Evolutionary conservation across 2,329 filamentous ascomycete species (phyloP).

Genomic region (Phialocephala sp.): DNA sequence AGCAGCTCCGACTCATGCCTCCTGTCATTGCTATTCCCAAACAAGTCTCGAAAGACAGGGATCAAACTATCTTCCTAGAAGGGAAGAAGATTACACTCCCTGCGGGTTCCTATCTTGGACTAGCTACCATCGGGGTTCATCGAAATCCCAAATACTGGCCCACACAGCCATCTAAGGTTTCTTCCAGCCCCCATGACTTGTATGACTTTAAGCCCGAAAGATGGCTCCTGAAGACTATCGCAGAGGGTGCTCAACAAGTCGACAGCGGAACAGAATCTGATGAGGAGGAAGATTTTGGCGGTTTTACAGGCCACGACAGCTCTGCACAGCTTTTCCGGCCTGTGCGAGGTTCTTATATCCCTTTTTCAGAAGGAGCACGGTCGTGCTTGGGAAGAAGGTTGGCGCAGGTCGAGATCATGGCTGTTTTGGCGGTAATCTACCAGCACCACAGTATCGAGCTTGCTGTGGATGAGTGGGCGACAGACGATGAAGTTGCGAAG

Average conservation of each 20-base stretch:
- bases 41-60: slow-evolving; percentile 52
- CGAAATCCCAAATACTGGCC: slow-evolving; percentile 77
- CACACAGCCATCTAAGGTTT: slow-evolving; percentile 47
- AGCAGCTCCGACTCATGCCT: slow-evolving; percentile 75
- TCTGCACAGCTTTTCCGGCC: slow-evolving; percentile 37
- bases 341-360: slow-evolving; percentile 41
- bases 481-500: slow-evolving; percentile 35
- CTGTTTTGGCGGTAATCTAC: slow-evolving; percentile 40
- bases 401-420: slow-evolving; percentile 45
- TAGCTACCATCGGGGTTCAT: slow-evolving; percentile 63
- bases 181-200: slow-evolving; percentile 58
- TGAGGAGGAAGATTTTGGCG: slow-evolving; percentile 60
- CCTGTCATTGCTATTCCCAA: slow-evolving; percentile 78
- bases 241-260: slow-evolving; percentile 34
- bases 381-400: slow-evolving; percentile 46
- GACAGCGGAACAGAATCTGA: slow-evolving; percentile 36
- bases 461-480: slow-evolving; percentile 40
- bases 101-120: slow-evolving; percentile 57
- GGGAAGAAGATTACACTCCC: slow-evolving; percentile 66
- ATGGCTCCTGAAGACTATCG: slow-evolving; percentile 60
- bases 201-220: slow-evolving; percentile 74
- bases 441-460: slow-evolving; percentile 38
- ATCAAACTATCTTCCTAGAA: slow-evolving; percentile 64
- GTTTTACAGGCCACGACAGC: slow-evolving; percentile 65
- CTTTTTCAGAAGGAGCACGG: slow-evolving; percentile 46